These are phyloP conservation scores for Penicillium nordicum DNA, from an alignment of 2,329 filamentous ascomycete species.

Conservation along the genomic window DNA sequence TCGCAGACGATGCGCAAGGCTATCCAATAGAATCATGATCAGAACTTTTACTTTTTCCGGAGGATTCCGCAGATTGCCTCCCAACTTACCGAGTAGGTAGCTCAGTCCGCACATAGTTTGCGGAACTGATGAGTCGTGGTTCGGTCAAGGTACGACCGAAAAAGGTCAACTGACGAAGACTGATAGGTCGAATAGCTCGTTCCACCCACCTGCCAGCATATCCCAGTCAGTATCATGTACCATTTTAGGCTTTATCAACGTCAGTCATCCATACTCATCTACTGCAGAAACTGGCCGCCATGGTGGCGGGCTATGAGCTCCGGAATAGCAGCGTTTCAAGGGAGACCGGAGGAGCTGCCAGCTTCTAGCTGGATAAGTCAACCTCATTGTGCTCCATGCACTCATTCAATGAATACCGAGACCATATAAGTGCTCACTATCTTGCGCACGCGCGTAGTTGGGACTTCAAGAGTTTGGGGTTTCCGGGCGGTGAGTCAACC, in stretches of 20 bases:
- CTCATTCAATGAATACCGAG: slow-evolving; percentile 2
- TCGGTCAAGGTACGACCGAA: slow-evolving; percentile 94
- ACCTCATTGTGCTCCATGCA: slow-evolving; percentile 38
- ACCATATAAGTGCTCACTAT: neutral
- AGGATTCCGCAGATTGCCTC: neutral
- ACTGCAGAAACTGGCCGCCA: slow-evolving; percentile 59
- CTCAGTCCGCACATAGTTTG: slow-evolving; percentile 96
- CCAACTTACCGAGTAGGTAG: slow-evolving; percentile 69
- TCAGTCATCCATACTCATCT: slow-evolving; percentile 51
- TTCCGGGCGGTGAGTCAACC: slow-evolving; percentile 10
- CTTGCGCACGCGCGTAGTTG: neutral
- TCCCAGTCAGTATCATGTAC: slow-evolving; percentile 12
- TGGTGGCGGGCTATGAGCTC: slow-evolving; percentile 44
- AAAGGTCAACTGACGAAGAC: slow-evolving; percentile 91
- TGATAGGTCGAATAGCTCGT: slow-evolving; percentile 90
- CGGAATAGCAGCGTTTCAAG: slow-evolving; percentile 28
- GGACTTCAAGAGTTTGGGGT: slow-evolving; percentile 2
- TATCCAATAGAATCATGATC: slow-evolving; percentile 32
- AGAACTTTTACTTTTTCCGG: neutral
- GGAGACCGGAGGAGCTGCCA: slow-evolving; percentile 27
- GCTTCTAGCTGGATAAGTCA: slow-evolving; percentile 34
- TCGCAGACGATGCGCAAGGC: slow-evolving; percentile 86
- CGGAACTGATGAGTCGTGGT: slow-evolving; percentile 81
- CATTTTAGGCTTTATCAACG: slow-evolving; percentile 2
- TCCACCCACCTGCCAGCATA: slow-evolving; percentile 74